These are phyloP conservation scores for Trametes punicea DNA, from an alignment of 768 basidiomycete genomes.

Conservation along the genomic window DNA sequence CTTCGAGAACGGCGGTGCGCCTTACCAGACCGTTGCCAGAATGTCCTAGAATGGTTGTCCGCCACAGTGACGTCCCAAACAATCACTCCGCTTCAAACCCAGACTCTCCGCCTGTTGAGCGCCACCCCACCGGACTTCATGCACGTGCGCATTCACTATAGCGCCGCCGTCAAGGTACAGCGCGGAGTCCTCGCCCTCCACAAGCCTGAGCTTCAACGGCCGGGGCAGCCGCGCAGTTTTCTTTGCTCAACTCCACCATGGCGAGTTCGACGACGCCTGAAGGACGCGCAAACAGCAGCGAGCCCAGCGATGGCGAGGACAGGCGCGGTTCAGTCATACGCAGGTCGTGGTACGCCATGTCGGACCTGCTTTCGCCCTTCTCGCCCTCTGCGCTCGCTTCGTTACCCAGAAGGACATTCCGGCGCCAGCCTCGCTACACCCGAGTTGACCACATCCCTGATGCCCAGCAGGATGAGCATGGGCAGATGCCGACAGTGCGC, in stretches of 20 bases:
- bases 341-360: constrained; percentile 61
- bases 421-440: constrained; percentile 47
- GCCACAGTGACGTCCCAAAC: constrained; percentile 15
- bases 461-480: constrained; percentile 44
- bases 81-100: constrained; percentile 9
- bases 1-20: constrained; percentile 3
- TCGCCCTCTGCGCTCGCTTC: constrained; percentile 58
- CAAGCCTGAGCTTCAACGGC: not conserved
- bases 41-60: constrained; percentile 33
- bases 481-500: constrained; percentile 56
- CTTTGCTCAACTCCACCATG: constrained; percentile 13
- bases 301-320: constrained; percentile 18
- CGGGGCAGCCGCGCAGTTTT: not conserved
- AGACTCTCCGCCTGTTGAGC: not conserved
- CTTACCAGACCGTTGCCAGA: constrained; percentile 24
- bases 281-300: not conserved
- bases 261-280: constrained; percentile 6
- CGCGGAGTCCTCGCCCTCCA: constrained; percentile 3
- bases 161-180: constrained; percentile 6
- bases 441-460: constrained; percentile 76
- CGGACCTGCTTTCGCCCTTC: constrained; percentile 62
- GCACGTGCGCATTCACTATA: constrained; percentile 17
- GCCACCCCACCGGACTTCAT: not conserved
- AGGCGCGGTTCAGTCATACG: constrained; percentile 38
- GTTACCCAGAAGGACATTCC: constrained; percentile 40